Evolutionary conservation across 2,329 filamentous ascomycete species (phyloP).

Genomic region (Penicillium expansum): DNA sequence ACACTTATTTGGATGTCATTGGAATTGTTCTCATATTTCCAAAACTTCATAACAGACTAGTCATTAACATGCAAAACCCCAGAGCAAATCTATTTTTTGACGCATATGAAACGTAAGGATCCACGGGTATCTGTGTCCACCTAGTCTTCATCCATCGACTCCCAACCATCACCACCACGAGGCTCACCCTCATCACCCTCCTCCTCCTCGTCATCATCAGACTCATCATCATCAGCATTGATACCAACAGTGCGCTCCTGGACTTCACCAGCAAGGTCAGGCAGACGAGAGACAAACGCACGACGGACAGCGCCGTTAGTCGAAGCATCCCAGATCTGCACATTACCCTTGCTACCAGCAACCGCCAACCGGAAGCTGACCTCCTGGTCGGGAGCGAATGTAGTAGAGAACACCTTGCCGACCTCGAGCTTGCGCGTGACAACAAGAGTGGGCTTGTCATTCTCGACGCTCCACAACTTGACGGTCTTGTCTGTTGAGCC

Average conservation of each 20-base stretch:
- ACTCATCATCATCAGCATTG: constrained; percentile 63
- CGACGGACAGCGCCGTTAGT: constrained; percentile 85
- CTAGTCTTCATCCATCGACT: constrained; percentile 55
- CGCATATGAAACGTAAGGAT: constrained; percentile 20
- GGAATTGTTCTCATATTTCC: not conserved
- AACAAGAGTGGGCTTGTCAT: constrained; percentile 81
- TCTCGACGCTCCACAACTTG: constrained; percentile 91
- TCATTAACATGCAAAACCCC: constrained; percentile 14
- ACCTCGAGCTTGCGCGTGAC: constrained; percentile 89
- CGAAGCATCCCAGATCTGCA: constrained; percentile 95
- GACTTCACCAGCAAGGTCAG: constrained; percentile 59
- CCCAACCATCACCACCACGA: constrained; percentile 52
- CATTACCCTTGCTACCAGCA: constrained; percentile 86
- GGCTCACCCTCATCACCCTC: constrained; percentile 50
- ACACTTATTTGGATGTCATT: not conserved
- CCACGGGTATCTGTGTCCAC: constrained; percentile 23
- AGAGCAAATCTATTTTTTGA: constrained; percentile 23
- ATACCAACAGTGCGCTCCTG: constrained; percentile 76
- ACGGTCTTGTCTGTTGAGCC: constrained; percentile 92
- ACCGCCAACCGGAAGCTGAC: constrained; percentile 91
- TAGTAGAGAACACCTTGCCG: constrained; percentile 88
- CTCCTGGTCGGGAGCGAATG: constrained; percentile 84
- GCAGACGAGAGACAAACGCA: constrained; percentile 73
- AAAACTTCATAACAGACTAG: constrained; percentile 6
- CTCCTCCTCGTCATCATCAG: constrained; percentile 60